Percentiles rank a stretch among this genome's conserved stretches.
Evolutionary conservation across 2,329 filamentous ascomycete genomes (phyloP).

Genomic region (Ophiostoma piceae): DNA sequence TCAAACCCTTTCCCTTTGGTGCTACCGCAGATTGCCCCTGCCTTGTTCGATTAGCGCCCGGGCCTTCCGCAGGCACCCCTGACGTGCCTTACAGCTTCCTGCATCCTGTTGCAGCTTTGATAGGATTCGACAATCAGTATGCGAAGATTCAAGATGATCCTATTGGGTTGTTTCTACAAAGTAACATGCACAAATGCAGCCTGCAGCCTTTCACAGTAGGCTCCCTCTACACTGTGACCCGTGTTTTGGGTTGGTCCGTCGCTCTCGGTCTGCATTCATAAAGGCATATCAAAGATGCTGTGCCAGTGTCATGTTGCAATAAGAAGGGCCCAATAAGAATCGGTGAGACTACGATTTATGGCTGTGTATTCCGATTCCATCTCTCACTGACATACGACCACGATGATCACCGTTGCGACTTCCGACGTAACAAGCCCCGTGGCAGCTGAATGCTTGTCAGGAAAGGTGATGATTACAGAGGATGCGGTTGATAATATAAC

Average conservation of each 20-base stretch:
- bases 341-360: no score
- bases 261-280: neutral
- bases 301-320: no score
- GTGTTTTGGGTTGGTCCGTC: neutral
- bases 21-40: conserved; percentile 1
- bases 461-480: no score
- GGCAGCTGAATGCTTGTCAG: neutral
- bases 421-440: neutral
- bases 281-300: no score
- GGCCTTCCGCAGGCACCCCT: neutral
- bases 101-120: neutral
- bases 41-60: neutral
- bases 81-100: neutral
- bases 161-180: neutral
- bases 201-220: neutral
- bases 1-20: neutral
- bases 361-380: no score
- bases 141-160: no score
- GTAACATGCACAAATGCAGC: neutral
- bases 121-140: no score
- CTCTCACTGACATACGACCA: neutral
- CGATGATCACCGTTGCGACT: neutral
- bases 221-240: neutral
- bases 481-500: no score
- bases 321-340: no score